Percentiles rank a stretch among this genome's conserved stretches.
phyloP scores from a whole-genome alignment of 257 asterid species.

The Lycium ferocissimum region DNA sequence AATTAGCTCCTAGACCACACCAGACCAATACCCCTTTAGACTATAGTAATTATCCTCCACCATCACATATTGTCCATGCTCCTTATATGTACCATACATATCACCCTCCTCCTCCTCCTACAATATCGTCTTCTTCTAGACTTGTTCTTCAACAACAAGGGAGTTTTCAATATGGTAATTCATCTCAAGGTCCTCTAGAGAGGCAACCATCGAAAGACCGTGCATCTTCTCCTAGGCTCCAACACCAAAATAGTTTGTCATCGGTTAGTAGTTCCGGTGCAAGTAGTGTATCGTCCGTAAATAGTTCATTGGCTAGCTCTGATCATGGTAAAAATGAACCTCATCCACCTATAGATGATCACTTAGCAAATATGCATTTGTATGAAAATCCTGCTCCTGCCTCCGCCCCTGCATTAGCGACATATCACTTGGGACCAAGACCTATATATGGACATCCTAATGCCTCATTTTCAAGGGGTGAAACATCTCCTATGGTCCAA shows the following conservation, averaged over 20 bases:
- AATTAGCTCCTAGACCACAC: slow-evolving; percentile 28
- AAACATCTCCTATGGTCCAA: slow-evolving; percentile 41
- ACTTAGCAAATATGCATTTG: slow-evolving; percentile 58
- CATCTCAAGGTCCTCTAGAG: slow-evolving; percentile 48
- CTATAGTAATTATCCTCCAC: slow-evolving; percentile 40
- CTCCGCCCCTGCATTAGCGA: slow-evolving; percentile 53
- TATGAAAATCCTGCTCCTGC: slow-evolving; percentile 54
- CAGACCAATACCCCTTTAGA: slow-evolving; percentile 36
- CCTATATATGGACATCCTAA: slow-evolving; percentile 55
- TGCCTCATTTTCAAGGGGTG: slow-evolving; percentile 64
- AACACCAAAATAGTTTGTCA: slow-evolving; percentile 50
- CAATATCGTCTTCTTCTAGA: slow-evolving; percentile 37
- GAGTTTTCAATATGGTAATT: slow-evolving; percentile 50
- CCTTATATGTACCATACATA: slow-evolving; percentile 60
- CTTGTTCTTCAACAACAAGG: slow-evolving; percentile 46
- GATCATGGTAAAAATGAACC: slow-evolving; percentile 40
- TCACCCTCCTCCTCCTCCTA: slow-evolving; percentile 39
- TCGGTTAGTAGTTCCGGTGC: slow-evolving; percentile 27
- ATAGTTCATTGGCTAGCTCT: slow-evolving; percentile 37
- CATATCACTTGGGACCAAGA: slow-evolving; percentile 66
- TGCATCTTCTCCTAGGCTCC: slow-evolving; percentile 42
- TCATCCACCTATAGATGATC: slow-evolving; percentile 74
- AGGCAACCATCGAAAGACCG: slow-evolving; percentile 48
- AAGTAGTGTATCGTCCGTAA: slow-evolving; percentile 24
- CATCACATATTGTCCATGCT: slow-evolving; percentile 49